phyloP scores from a whole-genome alignment of 2,329 filamentous ascomycete species.

The Rugonectria rugulosa region DNA sequence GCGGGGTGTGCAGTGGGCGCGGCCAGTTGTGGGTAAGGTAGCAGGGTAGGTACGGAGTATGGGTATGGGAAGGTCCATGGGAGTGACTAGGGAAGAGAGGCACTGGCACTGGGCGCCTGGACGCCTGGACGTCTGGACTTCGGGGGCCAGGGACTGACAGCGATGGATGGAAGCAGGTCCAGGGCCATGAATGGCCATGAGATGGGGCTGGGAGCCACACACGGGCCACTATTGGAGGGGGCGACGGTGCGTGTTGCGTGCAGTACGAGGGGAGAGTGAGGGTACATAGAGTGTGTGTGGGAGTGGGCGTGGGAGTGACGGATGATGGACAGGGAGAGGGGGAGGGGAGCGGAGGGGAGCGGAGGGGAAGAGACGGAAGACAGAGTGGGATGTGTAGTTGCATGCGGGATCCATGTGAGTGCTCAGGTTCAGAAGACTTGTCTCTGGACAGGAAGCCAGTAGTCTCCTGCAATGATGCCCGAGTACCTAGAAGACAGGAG shows the following conservation, averaged over 20 bases:
- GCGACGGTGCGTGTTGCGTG: slow-evolving; percentile 17
- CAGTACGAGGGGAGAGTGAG: no score
- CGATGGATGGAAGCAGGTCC: slow-evolving; percentile 20
- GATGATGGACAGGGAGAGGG: slow-evolving; percentile 6
- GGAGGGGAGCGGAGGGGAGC: slow-evolving; percentile 6
- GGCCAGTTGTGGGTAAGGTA: slow-evolving; percentile 40
- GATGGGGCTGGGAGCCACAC: slow-evolving; percentile 33
- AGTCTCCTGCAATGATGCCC: no score
- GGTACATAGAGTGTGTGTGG: no score
- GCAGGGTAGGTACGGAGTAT: no score
- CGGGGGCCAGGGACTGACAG: slow-evolving; percentile 27
- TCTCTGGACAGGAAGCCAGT: slow-evolving; percentile 21
- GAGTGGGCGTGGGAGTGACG: slow-evolving; percentile 6
- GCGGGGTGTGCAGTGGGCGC: slow-evolving; percentile 38
- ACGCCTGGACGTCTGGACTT: no score
- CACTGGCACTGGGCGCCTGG: slow-evolving; percentile 19
- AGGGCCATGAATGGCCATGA: slow-evolving; percentile 15
- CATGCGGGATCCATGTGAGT: no score
- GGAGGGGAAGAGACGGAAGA: slow-evolving; percentile 8
- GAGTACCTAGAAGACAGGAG: not conserved
- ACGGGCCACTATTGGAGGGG: slow-evolving; percentile 22
- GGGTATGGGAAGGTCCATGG: no score
- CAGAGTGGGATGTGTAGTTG: no score
- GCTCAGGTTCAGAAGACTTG: slow-evolving; percentile 6
- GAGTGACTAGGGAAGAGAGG: slow-evolving; percentile 27